Percentiles rank a stretch among this genome's conserved stretches.
Conservation (phyloP, 495 filamentous ascomycete genomes). For the Hypoxylon trugodes region DNA sequence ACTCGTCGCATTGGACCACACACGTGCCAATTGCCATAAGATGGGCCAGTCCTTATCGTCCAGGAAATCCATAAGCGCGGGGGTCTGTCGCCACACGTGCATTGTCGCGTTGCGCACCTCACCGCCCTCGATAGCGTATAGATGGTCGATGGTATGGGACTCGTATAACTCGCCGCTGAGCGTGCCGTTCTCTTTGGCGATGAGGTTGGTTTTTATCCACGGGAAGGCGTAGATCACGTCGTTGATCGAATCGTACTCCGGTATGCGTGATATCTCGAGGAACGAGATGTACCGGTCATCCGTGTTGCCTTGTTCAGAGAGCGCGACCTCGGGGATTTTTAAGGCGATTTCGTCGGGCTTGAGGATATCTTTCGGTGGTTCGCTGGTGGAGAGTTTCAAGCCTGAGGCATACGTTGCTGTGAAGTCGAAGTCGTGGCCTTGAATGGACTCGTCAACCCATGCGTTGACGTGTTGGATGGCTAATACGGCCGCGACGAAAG, state of each 20-base stretch:
- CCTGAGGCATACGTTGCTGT: conserved; percentile 10
- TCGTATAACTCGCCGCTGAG: not conserved
- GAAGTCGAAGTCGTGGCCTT: conserved; percentile 32
- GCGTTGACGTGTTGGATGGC: not conserved
- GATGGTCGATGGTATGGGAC: not conserved
- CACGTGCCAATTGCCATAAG: conserved; percentile 2
- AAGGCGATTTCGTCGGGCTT: not conserved
- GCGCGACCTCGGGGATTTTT: not conserved
- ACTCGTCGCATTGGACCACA: conserved; percentile 9
- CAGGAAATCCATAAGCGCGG: conserved; percentile 1
- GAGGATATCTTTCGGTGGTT: conserved; percentile 1
- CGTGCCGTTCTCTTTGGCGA: conserved; percentile 11
- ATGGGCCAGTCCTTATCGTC: not conserved
- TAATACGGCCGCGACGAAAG: not conserved
- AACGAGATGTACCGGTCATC: conserved; percentile 17
- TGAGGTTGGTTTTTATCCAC: conserved; percentile 11
- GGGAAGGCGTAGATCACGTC: conserved; percentile 12
- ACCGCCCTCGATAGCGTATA: not conserved
- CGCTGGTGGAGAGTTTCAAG: not conserved
- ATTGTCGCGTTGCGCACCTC: conserved; percentile 26
- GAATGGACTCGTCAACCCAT: not conserved
- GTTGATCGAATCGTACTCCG: not conserved
- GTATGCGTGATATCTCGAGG: conserved; percentile 8
- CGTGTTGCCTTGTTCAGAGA: not conserved
- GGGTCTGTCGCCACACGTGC: conserved; percentile 25